phyloP scores from a whole-genome alignment of 2,329 filamentous ascomycete genomes.

The Hymenoscyphus scutula region DNA sequence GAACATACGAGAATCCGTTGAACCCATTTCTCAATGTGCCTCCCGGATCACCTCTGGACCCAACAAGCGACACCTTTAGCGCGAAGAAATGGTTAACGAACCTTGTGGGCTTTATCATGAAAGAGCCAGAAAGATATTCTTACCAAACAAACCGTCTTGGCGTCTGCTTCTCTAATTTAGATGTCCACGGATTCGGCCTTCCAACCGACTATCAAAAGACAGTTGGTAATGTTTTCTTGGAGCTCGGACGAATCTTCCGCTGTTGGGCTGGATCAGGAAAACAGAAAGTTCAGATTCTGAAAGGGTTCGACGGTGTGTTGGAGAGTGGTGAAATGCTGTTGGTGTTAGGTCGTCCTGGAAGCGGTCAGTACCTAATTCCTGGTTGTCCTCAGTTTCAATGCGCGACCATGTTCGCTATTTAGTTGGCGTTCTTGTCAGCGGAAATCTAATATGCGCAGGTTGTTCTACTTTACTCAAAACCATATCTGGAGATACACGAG shows the following conservation, averaged over 20 bases:
- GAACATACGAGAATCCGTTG: not conserved
- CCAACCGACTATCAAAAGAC: constrained; percentile 32
- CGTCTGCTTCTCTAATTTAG: constrained; percentile 26
- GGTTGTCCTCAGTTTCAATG: too few species aligned
- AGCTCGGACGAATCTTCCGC: constrained; percentile 42
- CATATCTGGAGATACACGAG: constrained; percentile 52
- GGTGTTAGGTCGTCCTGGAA: constrained; percentile 39
- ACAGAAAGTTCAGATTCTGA: constrained; percentile 51
- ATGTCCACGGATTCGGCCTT: constrained; percentile 27
- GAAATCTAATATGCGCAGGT: constrained; percentile 36
- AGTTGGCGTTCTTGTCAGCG: not conserved
- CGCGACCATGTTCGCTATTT: not conserved
- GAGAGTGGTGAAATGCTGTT: constrained; percentile 62
- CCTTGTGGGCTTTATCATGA: constrained; percentile 33
- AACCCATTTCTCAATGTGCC: constrained; percentile 21
- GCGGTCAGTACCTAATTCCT: constrained; percentile 53
- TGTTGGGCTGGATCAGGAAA: constrained; percentile 52
- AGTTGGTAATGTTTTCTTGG: constrained; percentile 43
- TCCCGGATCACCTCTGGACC: constrained; percentile 42
- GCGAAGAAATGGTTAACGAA: constrained; percentile 48
- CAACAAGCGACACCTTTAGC: constrained; percentile 50
- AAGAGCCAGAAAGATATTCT: constrained; percentile 43
- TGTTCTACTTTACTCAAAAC: constrained; percentile 64
- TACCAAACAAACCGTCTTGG: constrained; percentile 20
- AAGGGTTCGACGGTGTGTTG: constrained; percentile 60